Evolutionary conservation across 805 yeast genomes (phyloP).

Genomic region (Ogataea nakhonphanomensis): DNA sequence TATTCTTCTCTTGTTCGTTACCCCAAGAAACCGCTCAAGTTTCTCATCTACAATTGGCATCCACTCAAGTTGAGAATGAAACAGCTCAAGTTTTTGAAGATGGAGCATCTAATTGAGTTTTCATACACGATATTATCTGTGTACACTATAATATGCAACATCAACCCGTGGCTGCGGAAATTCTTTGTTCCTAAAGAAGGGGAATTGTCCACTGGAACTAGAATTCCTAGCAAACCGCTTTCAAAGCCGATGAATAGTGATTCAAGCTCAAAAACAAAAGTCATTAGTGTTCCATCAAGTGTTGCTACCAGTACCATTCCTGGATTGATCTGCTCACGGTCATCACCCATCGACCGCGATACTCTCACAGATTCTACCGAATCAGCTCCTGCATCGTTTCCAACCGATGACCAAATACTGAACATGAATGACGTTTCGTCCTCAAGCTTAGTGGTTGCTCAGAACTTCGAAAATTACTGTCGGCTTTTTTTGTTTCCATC

Average conservation of each 20-base stretch:
- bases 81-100: conserved; percentile 19
- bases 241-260: background rate
- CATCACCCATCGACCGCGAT: conserved; percentile 7
- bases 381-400: conserved; percentile 31
- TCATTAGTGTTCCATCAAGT: conserved; percentile 14
- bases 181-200: conserved; percentile 7
- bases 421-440: conserved; percentile 35
- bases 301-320: conserved; percentile 21
- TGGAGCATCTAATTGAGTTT: conserved; percentile 29
- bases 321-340: conserved; percentile 5
- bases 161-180: conserved; percentile 26
- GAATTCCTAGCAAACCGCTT: conserved; percentile 5
- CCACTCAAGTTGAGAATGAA: conserved; percentile 17
- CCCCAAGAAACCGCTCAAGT: conserved; percentile 22
- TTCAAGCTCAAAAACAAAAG: background rate
- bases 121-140: conserved; percentile 29
- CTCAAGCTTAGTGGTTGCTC: conserved; percentile 35
- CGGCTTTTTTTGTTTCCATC: conserved; percentile 29
- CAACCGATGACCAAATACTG: conserved; percentile 29
- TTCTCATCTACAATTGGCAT: conserved; percentile 21
- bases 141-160: conserved; percentile 29
- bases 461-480: conserved; percentile 39
- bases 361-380: conserved; percentile 4
- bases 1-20: conserved; percentile 17
- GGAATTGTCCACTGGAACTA: conserved; percentile 5